phyloP scores from a whole-genome alignment of 2,329 filamentous ascomycete genomes.

The Myriangium duriaei region DNA sequence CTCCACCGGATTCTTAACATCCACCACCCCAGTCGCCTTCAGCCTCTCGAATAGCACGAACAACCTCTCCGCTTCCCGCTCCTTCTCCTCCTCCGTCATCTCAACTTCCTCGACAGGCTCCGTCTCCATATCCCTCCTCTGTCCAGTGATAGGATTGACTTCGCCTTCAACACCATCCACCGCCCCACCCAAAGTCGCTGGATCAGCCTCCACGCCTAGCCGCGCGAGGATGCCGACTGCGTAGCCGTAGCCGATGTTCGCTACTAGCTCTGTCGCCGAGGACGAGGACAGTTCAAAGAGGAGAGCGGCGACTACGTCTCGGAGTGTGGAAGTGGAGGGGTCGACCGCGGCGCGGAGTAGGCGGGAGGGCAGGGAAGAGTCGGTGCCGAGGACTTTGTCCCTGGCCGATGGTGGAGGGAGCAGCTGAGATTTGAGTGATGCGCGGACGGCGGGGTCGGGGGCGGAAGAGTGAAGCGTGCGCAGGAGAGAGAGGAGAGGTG shows the following conservation, averaged over 20 bases:
- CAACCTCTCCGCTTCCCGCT: conserved; percentile 75
- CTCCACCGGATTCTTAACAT: conserved; percentile 68
- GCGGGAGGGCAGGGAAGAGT: conserved; percentile 59
- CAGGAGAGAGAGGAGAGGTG: conserved; percentile 60
- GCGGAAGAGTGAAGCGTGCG: conserved; percentile 53
- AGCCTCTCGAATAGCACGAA: conserved; percentile 90
- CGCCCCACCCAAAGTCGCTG: conserved; percentile 13
- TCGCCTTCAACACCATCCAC: conserved; percentile 27
- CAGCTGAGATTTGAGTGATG: conserved; percentile 52
- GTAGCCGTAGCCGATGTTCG: conserved; percentile 89
- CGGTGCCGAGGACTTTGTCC: conserved; percentile 61
- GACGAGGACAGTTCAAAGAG: conserved; percentile 80
- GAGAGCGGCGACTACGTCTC: conserved; percentile 62
- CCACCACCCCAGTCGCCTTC: conserved; percentile 61
- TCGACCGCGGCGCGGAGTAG: conserved; percentile 69
- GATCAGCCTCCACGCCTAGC: conserved; percentile 67
- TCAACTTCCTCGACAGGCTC: conserved; percentile 52
- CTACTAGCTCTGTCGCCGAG: conserved; percentile 66
- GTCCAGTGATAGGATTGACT: conserved; percentile 80
- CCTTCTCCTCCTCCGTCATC: conserved; percentile 87
- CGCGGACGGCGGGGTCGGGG: conserved; percentile 50
- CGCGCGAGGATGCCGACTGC: conserved; percentile 82
- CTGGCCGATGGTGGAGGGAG: conserved; percentile 70
- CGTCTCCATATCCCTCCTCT: conserved; percentile 46
- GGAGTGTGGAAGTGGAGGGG: conserved; percentile 56